phyloP scores from a whole-genome alignment of 768 basidiomycete genomes.

The Rhodotorula diobovata region DNA sequence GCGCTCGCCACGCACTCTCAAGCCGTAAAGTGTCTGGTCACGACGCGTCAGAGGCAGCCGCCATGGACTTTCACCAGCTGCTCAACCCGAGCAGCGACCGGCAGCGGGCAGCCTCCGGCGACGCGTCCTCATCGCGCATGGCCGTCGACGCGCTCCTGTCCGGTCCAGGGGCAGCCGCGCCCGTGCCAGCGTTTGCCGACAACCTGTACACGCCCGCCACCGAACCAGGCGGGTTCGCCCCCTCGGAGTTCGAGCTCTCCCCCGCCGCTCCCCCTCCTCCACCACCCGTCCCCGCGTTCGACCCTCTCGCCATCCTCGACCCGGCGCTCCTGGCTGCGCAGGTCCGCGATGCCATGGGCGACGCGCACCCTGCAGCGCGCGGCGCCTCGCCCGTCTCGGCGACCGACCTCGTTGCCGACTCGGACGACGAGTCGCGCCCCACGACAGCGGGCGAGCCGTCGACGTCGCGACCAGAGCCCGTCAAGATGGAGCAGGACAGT shows the following conservation, averaged over 20 bases:
- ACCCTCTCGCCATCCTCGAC: background rate
- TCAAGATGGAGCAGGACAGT: background rate
- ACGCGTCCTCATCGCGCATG: background rate
- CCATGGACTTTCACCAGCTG: constrained; percentile 17
- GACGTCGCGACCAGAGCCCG: no score
- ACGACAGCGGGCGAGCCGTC: no score
- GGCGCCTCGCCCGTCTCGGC: background rate
- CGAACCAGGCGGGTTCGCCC: background rate
- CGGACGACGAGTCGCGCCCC: background rate
- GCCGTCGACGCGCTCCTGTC: background rate
- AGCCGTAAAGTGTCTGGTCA: background rate
- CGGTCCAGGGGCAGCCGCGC: background rate
- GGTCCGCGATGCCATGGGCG: background rate
- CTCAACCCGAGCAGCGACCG: constrained; percentile 3
- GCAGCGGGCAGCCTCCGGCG: background rate
- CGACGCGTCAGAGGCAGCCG: no score
- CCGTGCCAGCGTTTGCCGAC: background rate
- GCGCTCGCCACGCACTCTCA: no score
- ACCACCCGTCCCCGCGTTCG: background rate
- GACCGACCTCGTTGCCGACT: background rate
- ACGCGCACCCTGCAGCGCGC: background rate
- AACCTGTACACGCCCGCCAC: background rate
- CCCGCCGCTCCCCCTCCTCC: background rate
- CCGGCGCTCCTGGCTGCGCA: background rate
- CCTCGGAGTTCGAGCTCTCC: background rate